A percentile compares a stretch with the other conserved stretches of the same genome.
Conservation (phyloP, 192 early-diverging fungal species). For the Kickxella alabastrina region DNA sequence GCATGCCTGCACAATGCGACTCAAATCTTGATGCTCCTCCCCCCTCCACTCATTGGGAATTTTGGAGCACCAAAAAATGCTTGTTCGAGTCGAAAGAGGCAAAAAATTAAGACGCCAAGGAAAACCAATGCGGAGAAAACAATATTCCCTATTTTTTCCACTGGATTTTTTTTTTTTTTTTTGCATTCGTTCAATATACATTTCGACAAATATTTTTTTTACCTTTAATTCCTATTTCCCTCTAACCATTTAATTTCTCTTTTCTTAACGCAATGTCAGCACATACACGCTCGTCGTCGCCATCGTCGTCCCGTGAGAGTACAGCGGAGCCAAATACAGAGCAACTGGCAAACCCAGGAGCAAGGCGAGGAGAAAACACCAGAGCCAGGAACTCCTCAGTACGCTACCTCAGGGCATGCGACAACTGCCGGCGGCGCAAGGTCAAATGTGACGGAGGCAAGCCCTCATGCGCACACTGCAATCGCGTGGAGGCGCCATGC, state of each 20-base stretch:
- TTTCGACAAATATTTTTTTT: constrained; percentile 4
- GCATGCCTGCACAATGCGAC: no score
- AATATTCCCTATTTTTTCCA: not conserved
- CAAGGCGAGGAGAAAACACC: not conserved
- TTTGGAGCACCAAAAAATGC: no score
- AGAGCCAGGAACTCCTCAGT: not conserved
- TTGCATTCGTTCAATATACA: not conserved
- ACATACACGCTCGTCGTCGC: no score
- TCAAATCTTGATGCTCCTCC: not conserved
- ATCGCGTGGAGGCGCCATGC: constrained; percentile 35
- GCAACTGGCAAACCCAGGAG: not conserved
- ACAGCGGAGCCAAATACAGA: constrained; percentile 12
- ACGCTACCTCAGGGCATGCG: constrained; percentile 47
- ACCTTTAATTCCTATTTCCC: not conserved
- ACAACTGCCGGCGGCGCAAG: constrained; percentile 50
- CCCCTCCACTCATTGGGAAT: not conserved
- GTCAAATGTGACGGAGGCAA: constrained; percentile 49
- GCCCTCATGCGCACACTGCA: constrained; percentile 45
- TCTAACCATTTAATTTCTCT: not conserved
- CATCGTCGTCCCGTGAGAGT: constrained; percentile 25
- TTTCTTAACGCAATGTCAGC: no score
- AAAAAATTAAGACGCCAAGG: no score
- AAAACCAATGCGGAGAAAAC: not conserved
- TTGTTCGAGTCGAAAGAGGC: not conserved
- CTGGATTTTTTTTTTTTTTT: constrained; percentile 9